Evolutionary conservation across 2,329 filamentous ascomycete genomes (phyloP).

Genomic region (Phyllosticta citrichinensis): DNA sequence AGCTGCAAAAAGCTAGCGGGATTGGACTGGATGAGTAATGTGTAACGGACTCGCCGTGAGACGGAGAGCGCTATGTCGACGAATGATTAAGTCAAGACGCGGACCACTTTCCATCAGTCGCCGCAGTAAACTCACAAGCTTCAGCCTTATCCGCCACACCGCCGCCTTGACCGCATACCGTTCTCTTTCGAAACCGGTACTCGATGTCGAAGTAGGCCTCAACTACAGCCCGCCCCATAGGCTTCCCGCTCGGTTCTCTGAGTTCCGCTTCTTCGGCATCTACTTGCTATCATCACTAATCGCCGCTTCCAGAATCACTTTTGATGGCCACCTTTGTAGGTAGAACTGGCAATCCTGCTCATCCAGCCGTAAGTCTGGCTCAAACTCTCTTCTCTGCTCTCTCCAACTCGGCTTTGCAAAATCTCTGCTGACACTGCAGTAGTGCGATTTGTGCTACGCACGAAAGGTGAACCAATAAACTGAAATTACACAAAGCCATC

Average conservation of each 20-base stretch:
- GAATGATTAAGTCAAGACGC: background rate
- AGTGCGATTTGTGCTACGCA: constrained; percentile 9
- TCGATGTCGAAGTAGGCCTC: background rate
- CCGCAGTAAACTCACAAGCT: background rate
- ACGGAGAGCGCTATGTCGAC: background rate
- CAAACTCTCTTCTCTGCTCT: background rate
- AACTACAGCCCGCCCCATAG: background rate
- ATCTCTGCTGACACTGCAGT: background rate
- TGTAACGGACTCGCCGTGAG: background rate
- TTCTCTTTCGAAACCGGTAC: background rate
- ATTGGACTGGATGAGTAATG: background rate
- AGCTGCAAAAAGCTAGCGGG: background rate
- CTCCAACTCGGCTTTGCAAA: background rate
- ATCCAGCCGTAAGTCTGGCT: constrained; percentile 1
- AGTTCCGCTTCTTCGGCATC: background rate
- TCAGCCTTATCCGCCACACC: background rate
- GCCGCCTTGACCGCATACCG: background rate
- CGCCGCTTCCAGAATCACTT: background rate
- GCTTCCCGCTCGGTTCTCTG: background rate
- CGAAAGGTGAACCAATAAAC: constrained; percentile 1
- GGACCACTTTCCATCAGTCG: background rate
- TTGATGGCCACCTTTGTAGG: background rate
- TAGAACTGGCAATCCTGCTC: background rate
- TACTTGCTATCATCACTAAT: background rate
- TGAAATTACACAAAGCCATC: background rate